Base-by-base conservation (phyloP, 192 early-diverging fungal genomes). In the Oehlia diaphana region DNA sequence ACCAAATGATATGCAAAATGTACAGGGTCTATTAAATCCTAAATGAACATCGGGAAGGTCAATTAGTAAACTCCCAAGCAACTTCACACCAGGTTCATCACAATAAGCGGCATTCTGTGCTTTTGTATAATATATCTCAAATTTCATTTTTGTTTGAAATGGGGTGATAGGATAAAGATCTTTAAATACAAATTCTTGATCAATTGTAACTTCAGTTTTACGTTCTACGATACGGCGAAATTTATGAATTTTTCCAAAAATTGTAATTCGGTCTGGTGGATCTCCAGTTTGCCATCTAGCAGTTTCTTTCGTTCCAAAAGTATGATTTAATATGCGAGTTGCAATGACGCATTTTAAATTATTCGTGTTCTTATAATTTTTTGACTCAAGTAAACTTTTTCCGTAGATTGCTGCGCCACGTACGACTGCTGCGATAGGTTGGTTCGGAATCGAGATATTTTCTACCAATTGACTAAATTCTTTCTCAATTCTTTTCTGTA, bases 351-450 rank as follows among this genome's bases (percentile, higher is more conserved):
- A 19, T 58, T 19, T 58, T 58, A 13, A 58, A 58, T 19, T 58
- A 58, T 47, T 47, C 44, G 14, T 19, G 16, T 4, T 58, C 16
- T 58, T 58, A 9, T 12, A 47, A 47, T 47, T 47, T 47, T 13
- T 47, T 12, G 44, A 47, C 0, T 47, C 44, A 1, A 12, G 2
- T 47, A 58, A 58, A 58, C 50, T 58, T 58, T 58, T 58, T 0
- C 89, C 89, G 79, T 84, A 86, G 66, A 85, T 84, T 4, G 87
- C 89, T 1, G 89, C 89, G 35, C 89, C 89, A 74, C 86, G 83
- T 13, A 88, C 87, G 3, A 90, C 85, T 4, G 89, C 89, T 44
- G 86, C 62, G 19, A 87, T 87, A 66, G 86, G 83, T 65, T 84
- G 82, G 16, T 84, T 82, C 10, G 89, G 89, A 31, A 87, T 84